Evolutionary conservation across 2,329 filamentous ascomycete genomes (phyloP).

Genomic region (Talaromyces sp.): DNA sequence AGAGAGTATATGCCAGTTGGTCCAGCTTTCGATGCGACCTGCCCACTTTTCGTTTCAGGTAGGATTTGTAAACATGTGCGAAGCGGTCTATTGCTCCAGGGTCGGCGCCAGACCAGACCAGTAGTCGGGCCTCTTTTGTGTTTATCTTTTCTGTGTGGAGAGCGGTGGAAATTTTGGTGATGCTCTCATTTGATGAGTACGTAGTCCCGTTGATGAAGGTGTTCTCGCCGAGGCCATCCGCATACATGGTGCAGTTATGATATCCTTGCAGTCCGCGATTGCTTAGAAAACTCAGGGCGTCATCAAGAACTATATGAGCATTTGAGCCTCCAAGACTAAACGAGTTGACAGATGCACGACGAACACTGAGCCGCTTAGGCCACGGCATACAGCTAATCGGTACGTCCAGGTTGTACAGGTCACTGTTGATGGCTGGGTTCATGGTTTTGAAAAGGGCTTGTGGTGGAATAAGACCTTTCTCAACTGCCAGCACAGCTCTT

Average conservation of each 20-base stretch:
- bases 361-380: constrained; percentile 14
- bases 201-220: background rate
- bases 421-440: constrained; percentile 17
- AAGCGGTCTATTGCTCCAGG: background rate
- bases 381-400: constrained; percentile 20
- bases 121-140: background rate
- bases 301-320: constrained; percentile 27
- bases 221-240: background rate
- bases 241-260: background rate
- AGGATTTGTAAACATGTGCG: background rate
- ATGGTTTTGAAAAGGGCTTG: constrained; percentile 18
- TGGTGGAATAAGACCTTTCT: constrained; percentile 22
- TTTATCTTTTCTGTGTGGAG: background rate
- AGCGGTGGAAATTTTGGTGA: too few relatives aligned
- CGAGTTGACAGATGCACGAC: constrained; percentile 24
- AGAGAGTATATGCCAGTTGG: background rate
- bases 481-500: constrained; percentile 20
- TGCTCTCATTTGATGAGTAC: too few relatives aligned
- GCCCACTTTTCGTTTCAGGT: background rate
- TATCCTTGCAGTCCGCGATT: background rate
- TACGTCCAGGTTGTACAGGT: constrained; percentile 12
- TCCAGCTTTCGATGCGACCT: background rate
- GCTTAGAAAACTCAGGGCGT: constrained; percentile 12
- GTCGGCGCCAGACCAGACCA: background rate
- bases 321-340: constrained; percentile 34